Conservation (phyloP, 73 alveolate genomes). For the Paramecium pentaurelia region DNA sequence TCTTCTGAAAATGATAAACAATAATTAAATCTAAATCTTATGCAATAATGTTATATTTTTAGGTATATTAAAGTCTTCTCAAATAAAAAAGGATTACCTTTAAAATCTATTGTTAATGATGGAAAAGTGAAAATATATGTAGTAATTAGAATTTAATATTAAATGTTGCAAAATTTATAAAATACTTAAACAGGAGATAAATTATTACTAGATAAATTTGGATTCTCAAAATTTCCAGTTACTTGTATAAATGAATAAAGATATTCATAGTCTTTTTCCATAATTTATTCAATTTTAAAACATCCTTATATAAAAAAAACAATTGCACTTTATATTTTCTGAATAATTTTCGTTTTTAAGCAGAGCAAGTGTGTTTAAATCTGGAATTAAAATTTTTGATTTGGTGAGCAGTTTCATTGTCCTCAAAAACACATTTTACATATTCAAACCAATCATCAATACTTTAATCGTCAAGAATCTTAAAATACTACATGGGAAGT, state of each 20-base stretch:
- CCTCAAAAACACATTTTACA: background rate
- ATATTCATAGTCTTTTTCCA: background rate
- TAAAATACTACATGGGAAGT: background rate
- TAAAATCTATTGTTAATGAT: background rate
- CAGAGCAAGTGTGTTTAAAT: background rate
- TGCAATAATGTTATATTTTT: background rate
- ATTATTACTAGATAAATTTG: background rate
- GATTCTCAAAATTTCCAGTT: background rate
- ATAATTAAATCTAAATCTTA: background rate
- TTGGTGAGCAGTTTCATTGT: background rate
- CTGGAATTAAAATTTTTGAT: background rate
- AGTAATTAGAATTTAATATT: background rate
- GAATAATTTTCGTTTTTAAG: background rate
- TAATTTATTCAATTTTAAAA: background rate
- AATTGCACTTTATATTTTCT: background rate
- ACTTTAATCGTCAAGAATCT: background rate
- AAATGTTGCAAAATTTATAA: background rate
- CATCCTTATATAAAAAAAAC: background rate
- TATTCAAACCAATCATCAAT: background rate
- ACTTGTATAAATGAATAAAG: background rate
- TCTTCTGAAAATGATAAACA: background rate
- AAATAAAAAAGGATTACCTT: background rate
- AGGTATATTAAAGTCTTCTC: background rate
- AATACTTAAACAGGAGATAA: background rate
- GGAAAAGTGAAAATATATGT: background rate